Base-by-base conservation (phyloP, 495 filamentous ascomycete species). In the Bombardia bombarda region DNA sequence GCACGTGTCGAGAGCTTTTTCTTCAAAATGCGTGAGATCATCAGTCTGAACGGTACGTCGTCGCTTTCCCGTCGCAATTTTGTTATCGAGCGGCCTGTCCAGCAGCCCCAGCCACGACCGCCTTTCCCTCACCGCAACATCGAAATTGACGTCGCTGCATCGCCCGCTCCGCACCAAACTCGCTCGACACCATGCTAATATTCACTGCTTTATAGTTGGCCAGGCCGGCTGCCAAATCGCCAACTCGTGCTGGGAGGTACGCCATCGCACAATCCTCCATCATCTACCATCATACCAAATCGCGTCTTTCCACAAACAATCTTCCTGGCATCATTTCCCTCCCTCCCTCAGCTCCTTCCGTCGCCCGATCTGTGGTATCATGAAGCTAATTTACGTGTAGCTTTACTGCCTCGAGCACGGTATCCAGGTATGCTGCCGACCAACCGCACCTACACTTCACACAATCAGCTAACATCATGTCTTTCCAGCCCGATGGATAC, bases 201-300 rank as follows among this genome's bases (percentile, higher is more conserved):
- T 50, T 36, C 3, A n/a, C 44, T 53, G 60, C 58, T 62, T 43
- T 67, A 75, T 61, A 98, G 92, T 98, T 73, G 92, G 92, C 72
- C 92, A 98, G 79, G 92, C 92, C 63, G 92, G 92, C 83, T 96
- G 93, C 79, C 92, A 98, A 70, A 98, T 98, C 66, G 92, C 90
- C 68, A 98, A 98, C 75, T 92, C 93, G 53, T 98, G 93, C 81
- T 98, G 92, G 92, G 92, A 98, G 90, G 92, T 98, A 76, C 70
- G 84, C 68, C 56, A 56, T 45, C 31, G 37, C 6, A n/a, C n/a
- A 25, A 22, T 37, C 31, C 37, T 45, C 14, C 34, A 3, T 12
- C 4, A 17, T 3, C 13, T n/a, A n/a, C n/a, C n/a, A n/a, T n/a
- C n/a, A n/a, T n/a, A n/a, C n/a, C n/a, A n/a, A n/a, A n/a, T n/a